Evolutionary conservation across 495 filamentous ascomycete genomes (phyloP).

Genomic region (Neurospora sp.): DNA sequence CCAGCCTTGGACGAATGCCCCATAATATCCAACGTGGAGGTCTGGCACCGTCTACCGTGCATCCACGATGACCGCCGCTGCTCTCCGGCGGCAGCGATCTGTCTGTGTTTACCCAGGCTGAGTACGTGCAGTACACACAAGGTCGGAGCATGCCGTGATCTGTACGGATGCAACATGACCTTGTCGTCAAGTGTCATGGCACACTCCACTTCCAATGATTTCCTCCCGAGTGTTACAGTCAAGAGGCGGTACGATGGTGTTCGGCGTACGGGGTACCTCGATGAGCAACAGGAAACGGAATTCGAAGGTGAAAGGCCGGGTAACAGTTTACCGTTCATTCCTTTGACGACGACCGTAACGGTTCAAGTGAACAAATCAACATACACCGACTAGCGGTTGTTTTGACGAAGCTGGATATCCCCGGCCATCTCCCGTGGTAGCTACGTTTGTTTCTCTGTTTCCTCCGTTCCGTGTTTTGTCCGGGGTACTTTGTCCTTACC

Average conservation of each 20-base stretch:
- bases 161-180: slow-evolving; percentile 6
- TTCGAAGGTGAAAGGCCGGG: slow-evolving; percentile 10
- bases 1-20: background rate
- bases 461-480: slow-evolving; percentile 2
- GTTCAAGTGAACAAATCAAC: background rate
- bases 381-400: background rate
- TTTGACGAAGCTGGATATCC: background rate
- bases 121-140: slow-evolving; percentile 2
- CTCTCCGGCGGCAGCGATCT: background rate
- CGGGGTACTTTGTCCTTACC: background rate
- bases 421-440: background rate
- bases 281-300: slow-evolving; percentile 6
- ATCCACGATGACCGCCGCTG: slow-evolving; percentile 1
- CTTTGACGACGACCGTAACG: background rate
- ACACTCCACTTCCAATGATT: slow-evolving; percentile 14
- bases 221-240: slow-evolving; percentile 11
- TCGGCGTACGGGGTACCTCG: slow-evolving; percentile 1
- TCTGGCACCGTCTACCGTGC: slow-evolving; percentile 8
- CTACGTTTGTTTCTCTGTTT: background rate
- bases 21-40: background rate
- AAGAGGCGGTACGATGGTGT: background rate
- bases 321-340: background rate
- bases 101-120: background rate
- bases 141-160: slow-evolving; percentile 12
- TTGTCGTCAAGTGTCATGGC: slow-evolving; percentile 12